phyloP scores from a whole-genome alignment of 352 stramenopile genomes.

The Blastocystis sp. region DNA sequence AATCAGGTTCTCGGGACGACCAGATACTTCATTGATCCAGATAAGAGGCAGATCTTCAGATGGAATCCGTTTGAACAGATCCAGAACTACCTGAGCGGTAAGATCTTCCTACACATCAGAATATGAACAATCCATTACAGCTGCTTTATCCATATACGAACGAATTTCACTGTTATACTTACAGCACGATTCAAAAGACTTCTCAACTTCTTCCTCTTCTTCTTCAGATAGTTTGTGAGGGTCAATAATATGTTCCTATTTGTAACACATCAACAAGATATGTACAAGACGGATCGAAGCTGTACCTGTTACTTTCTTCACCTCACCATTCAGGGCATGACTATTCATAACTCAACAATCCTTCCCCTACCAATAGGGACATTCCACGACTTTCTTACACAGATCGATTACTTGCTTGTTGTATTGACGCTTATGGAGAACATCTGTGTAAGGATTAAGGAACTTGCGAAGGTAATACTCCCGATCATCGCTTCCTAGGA shows the following conservation, averaged over 20 bases:
- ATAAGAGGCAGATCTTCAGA: slow-evolving; percentile 94
- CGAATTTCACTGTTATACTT: slow-evolving; percentile 75
- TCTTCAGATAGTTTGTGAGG: slow-evolving; percentile 39
- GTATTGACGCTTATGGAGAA: slow-evolving; percentile 70
- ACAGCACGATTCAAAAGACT: slow-evolving; percentile 63
- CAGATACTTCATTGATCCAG: slow-evolving; percentile 85
- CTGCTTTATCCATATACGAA: slow-evolving; percentile 75
- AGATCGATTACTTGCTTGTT: slow-evolving; percentile 87
- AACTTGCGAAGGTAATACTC: slow-evolving; percentile 78
- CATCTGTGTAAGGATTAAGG: slow-evolving; percentile 73
- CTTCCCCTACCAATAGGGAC: slow-evolving; percentile 78
- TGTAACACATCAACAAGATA: not conserved
- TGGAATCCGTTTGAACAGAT: slow-evolving; percentile 87
- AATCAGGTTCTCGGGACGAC: slow-evolving; percentile 92
- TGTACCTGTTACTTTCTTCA: slow-evolving; percentile 89
- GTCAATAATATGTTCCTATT: slow-evolving; percentile 77
- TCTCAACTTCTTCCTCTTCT: slow-evolving; percentile 52
- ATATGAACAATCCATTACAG: slow-evolving; percentile 65
- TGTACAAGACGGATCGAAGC: slow-evolving; percentile 92
- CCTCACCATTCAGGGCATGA: slow-evolving; percentile 85
- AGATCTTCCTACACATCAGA: slow-evolving; percentile 64
- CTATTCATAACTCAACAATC: not conserved
- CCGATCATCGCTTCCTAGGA: slow-evolving; percentile 82
- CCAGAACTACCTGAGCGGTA: slow-evolving; percentile 76
- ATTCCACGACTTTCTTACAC: slow-evolving; percentile 90